Base-by-base conservation (phyloP, 148 eudicot genomes). In the Selenicereus undatus region DNA sequence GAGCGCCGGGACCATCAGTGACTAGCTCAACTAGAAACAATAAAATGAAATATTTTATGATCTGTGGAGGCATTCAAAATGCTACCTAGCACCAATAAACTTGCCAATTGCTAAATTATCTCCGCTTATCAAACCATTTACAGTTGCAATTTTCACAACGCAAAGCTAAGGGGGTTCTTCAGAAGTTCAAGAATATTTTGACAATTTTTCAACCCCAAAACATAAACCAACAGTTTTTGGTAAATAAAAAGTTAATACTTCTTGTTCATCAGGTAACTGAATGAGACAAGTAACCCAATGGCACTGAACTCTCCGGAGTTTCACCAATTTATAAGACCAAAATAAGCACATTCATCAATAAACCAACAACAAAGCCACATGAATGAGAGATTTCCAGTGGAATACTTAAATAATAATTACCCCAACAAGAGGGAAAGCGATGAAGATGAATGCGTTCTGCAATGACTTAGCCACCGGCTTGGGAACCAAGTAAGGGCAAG, bases 371-470 rank as follows among this genome's bases (percentile, higher is more conserved):
- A 36, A 54, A 52, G 24, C 1, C 36, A 26, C n/a, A 7, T 12
- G 20, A 17, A 12, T 0, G 16, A 52, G 32, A 22, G 13, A 3
- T n/a, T 64, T n/a, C 68, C 12, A 73, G 6, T 54, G 14, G 76
- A 69, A 27, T 32, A 16, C 24, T 56, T 35, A 74, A 51, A 71
- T 4, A 2, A 32, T 32, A 14, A 83, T 60, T 91, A 95, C 99
- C 97, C 94, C 98, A 82, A 96, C 98, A 29, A 96, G 92, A 87
- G 99, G 99, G 80, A 96, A 96, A 27, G 89, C 98, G 69, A 87
- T 58, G 80, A 85, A 62, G 85, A 87, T 86, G 75, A 91, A 83
- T 52, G 84, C 82, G 32, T 83, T 90, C 85, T 94, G 99, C 76
- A 91, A 79, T 42, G 90, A 86, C 86, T 86, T 90, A 13, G 78